Evolutionary conservation across 2,329 filamentous ascomycete species (phyloP).

Genomic region (Pseudopithomyces maydicus): DNA sequence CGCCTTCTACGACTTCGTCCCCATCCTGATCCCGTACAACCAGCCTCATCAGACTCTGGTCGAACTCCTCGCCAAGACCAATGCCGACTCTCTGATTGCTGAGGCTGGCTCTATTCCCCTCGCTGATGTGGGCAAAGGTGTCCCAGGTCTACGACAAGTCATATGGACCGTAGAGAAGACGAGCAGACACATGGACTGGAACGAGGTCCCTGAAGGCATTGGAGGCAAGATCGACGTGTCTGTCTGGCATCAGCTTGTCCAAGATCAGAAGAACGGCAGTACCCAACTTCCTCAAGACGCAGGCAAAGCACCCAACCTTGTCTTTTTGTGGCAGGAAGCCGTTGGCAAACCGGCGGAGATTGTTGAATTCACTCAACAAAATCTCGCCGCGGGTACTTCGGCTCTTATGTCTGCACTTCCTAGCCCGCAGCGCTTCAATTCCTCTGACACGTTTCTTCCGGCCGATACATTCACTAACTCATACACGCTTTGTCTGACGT

Average conservation of each 20-base stretch:
- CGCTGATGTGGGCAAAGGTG: constrained; percentile 70
- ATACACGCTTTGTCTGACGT: constrained; percentile 78
- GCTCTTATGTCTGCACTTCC: constrained; percentile 79
- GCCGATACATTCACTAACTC: constrained; percentile 80
- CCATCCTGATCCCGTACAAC: constrained; percentile 85
- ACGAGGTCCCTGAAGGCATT: constrained; percentile 78
- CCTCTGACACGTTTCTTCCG: constrained; percentile 81
- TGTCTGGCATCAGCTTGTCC: constrained; percentile 92
- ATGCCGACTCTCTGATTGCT: constrained; percentile 81
- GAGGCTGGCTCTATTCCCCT: constrained; percentile 87
- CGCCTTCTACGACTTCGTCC: constrained; percentile 84
- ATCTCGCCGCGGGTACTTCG: constrained; percentile 85
- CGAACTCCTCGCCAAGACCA: constrained; percentile 72
- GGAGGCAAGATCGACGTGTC: constrained; percentile 76
- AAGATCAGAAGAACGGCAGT: constrained; percentile 62
- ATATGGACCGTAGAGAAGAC: constrained; percentile 94
- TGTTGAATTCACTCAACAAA: constrained; percentile 80
- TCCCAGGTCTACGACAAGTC: constrained; percentile 72
- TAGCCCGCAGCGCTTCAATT: constrained; percentile 71
- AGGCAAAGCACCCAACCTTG: constrained; percentile 55
- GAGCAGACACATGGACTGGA: constrained; percentile 94
- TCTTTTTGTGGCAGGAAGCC: constrained; percentile 70
- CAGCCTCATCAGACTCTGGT: constrained; percentile 71
- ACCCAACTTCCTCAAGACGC: constrained; percentile 69
- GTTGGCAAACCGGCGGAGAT: constrained; percentile 62